Conservation (phyloP, 805 yeast genomes). For the Wickerhamiella siamensis region DNA sequence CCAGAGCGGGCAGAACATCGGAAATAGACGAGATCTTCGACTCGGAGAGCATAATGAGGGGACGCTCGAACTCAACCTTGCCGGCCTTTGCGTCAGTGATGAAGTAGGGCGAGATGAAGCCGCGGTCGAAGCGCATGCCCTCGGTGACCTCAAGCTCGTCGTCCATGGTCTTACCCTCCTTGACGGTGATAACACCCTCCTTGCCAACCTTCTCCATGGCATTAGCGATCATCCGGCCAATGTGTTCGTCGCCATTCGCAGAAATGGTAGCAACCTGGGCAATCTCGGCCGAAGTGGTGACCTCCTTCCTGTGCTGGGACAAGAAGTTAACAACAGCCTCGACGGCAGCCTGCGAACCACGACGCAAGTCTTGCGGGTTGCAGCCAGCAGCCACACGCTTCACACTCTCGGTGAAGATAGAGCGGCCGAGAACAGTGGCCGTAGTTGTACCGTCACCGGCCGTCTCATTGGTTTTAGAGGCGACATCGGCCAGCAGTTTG, state of each 20-base stretch:
- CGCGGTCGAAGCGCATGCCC: constrained; percentile 98
- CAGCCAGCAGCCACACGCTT: constrained; percentile 98
- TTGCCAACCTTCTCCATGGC: constrained; percentile 99
- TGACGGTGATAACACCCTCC: constrained; percentile 96
- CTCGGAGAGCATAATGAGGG: constrained; percentile 75
- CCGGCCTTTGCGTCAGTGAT: constrained; percentile 84
- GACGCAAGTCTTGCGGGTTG: constrained; percentile 95
- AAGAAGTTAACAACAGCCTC: constrained; percentile 79
- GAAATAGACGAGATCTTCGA: constrained; percentile 83
- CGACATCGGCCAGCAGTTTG: constrained; percentile 87
- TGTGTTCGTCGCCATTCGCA: constrained; percentile 89
- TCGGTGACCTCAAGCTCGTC: constrained; percentile 94
- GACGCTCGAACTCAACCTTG: constrained; percentile 91
- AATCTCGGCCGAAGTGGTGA: constrained; percentile 86
- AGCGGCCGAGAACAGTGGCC: constrained; percentile 91
- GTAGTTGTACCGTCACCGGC: constrained; percentile 99
- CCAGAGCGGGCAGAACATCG: constrained; percentile 85
- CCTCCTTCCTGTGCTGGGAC: constrained; percentile 75
- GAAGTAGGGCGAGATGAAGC: constrained; percentile 92
- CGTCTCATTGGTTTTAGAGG: constrained; percentile 89
- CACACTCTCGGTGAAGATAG: constrained; percentile 87
- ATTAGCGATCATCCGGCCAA: constrained; percentile 77
- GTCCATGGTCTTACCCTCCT: constrained; percentile 92
- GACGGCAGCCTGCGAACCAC: constrained; percentile 95
- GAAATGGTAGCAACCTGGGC: constrained; percentile 98